Evolutionary conservation across 2,329 filamentous ascomycete species (phyloP).

Genomic region (Colletotrichum sansevieriae): DNA sequence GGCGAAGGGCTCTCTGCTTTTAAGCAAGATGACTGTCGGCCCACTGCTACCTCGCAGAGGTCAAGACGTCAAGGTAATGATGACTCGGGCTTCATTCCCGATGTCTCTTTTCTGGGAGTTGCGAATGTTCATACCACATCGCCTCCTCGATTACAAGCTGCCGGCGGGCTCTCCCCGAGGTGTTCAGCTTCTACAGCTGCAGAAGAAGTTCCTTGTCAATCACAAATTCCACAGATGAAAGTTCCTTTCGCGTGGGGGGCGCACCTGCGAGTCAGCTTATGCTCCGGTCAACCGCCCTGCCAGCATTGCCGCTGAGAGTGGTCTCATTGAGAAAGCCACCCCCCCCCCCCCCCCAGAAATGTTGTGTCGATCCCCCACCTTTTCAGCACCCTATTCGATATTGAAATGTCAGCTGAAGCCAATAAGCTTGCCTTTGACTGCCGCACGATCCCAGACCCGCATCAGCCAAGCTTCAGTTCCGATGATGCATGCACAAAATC

Average conservation of each 20-base stretch:
- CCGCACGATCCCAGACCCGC: not conserved
- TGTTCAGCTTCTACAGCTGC: slow-evolving; percentile 3
- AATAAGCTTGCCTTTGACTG: too few species aligned
- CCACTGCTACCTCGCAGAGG: not conserved
- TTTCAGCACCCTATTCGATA: not conserved
- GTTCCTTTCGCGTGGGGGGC: too few species aligned
- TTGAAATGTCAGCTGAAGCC: too few species aligned
- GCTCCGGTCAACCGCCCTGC: too few species aligned
- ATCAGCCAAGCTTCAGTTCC: not conserved
- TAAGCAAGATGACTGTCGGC: too few species aligned
- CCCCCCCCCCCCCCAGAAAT: not conserved
- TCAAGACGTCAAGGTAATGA: not conserved
- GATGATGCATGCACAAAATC: not conserved
- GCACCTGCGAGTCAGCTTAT: too few species aligned
- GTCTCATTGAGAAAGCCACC: not conserved
- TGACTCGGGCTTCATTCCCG: not conserved
- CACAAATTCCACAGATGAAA: too few species aligned
- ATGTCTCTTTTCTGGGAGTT: not conserved
- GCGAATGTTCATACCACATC: not conserved
- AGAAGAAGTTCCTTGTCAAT: not conserved
- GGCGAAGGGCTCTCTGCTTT: too few species aligned
- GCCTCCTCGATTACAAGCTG: not conserved
- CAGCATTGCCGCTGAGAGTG: too few species aligned
- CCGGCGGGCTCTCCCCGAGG: slow-evolving; percentile 23
- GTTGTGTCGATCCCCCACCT: not conserved